Evolutionary conservation across 2,329 filamentous ascomycete species (phyloP), one percentile per base, ranked within the genome.

Genomic region (Raffaelea arxii): DNA sequence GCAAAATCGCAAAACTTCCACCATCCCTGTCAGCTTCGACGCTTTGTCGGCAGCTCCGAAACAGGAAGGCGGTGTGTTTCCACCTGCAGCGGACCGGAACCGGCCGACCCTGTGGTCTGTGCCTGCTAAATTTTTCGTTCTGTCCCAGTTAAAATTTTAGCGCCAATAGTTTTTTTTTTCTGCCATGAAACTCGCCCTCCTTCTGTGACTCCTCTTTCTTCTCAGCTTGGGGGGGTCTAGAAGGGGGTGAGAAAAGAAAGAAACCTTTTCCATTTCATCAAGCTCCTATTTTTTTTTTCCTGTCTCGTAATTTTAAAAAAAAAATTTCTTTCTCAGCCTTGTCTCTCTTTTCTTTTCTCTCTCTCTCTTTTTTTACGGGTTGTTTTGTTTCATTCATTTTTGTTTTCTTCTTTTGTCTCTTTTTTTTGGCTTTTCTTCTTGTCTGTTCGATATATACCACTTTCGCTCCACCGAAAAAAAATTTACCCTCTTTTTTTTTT

Each of bases 61-160:
- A 27, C 4, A 27, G 39, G 46, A 43, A 47, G 46, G 46, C 46
- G 46, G 46, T 47, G 46, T 38, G 37, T 5, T 16, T 25, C 5
- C 32, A 6, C 32, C 32, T 12, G 19, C 10, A 32, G 27, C 27
- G 16, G 32, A 36, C 32, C 32, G 32, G 32, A 36, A 36, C 32
- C 32, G 32, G 32, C 32, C 32, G 32, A 9, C 32, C 14, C 14
- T 36, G n/a, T n/a, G n/a, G n/a, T 36, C 19, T 36, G 16, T 36
- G 16, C 19, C 32, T n/a, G 16, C 32, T n/a, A 12, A 36, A 7
- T 36, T 36, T 36, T 36, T 36, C 27, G 27, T 36, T 36, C n/a
- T n/a, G n/a, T n/a, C n/a, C n/a, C n/a, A n/a, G n/a, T n/a, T n/a
- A n/a, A n/a, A 12, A 5, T 36, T 36, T 36, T 36, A n/a, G 6